Evolutionary conservation across 139 green algal species (phyloP).

Genomic region (Chlorella sp.): DNA sequence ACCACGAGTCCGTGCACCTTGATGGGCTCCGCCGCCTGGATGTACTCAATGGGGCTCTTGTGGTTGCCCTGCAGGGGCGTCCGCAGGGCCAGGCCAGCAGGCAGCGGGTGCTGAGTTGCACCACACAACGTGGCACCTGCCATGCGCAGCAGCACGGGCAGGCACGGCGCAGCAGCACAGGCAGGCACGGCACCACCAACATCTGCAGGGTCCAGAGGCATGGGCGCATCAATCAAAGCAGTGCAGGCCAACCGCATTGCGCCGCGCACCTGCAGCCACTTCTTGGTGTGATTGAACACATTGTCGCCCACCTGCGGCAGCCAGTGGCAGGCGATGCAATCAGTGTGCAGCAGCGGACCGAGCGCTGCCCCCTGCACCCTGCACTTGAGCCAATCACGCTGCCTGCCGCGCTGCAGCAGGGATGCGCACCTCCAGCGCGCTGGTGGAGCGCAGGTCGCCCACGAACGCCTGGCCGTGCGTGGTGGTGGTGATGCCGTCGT

Average conservation of each 20-base stretch:
- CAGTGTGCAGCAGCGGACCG: no score
- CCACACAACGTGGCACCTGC: neutral
- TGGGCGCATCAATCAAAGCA: no score
- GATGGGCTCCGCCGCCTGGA: slow-evolving; percentile 78
- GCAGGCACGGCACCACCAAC: no score
- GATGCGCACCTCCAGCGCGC: slow-evolving; percentile 65
- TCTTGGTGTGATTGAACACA: slow-evolving; percentile 83
- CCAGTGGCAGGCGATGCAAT: no score
- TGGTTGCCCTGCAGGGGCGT: slow-evolving; percentile 50
- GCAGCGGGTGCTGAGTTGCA: neutral
- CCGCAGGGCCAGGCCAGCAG: neutral
- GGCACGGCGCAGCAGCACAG: no score
- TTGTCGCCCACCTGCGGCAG: slow-evolving; percentile 69
- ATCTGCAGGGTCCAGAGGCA: no score
- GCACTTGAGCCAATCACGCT: no score
- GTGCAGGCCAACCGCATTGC: neutral
- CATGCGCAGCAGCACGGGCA: neutral
- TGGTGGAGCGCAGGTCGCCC: slow-evolving; percentile 74
- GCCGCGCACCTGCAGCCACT: slow-evolving; percentile 84
- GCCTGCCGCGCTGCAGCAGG: no score
- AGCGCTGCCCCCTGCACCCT: no score
- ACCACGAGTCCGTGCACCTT: slow-evolving; percentile 83
- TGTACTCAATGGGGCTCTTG: slow-evolving; percentile 85
- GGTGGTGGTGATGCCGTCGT: slow-evolving; percentile 19
- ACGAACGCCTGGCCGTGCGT: slow-evolving; percentile 60